Evolutionary conservation across 1,284 basidiomycete genomes (phyloP), one percentile per base, ranked within the genome.

Genomic region (Gymnopus androsaceus): DNA sequence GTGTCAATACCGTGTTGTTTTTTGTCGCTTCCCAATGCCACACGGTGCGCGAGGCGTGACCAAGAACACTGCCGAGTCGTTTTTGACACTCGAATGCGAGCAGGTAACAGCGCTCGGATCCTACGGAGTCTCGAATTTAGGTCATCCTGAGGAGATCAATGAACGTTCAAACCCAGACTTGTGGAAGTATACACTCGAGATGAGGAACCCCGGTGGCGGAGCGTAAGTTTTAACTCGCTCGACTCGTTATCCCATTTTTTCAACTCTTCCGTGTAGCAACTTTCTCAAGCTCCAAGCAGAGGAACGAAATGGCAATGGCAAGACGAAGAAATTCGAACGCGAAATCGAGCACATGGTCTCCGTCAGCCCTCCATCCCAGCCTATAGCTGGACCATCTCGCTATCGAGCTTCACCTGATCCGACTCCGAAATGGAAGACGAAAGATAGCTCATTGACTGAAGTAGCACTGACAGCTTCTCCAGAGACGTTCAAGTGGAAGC

Each of bases 71-170:
- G 17, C 46, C 12, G 57, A 67, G 2, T 63, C 69, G 3, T 69
- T 70, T 38, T 66, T 88, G 12, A 78, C 74, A 2, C 65, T 88
- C 4, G 79, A 84, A 36, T 78, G 84, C 34, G 66, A 67, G 27
- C 66, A 64, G 3, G 62, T 79, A 6, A 61, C 71, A 3, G 60
- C 78, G 2, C 58, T 72, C 2, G 77, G 81, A 4, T 73, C 75
- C 15, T 59, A 66, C 15, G 74, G 72, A 4, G 77, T 62, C 64
- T 70, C 2, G 63, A 65, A 23, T 82, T 79, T 64, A n/a, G n/a
- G n/a, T n/a, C n/a, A n/a, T n/a, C n/a, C n/a, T n/a, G n/a, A n/a
- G n/a, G n/a, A n/a, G n/a, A n/a, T n/a, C n/a, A n/a, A n/a, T n/a
- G n/a, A 47, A 70, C 75, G 14, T 60, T 85, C 2, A 74, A 75